Conservation (phyloP, 371 early-diverging fungal species). For the Batkoa obscura region DNA sequence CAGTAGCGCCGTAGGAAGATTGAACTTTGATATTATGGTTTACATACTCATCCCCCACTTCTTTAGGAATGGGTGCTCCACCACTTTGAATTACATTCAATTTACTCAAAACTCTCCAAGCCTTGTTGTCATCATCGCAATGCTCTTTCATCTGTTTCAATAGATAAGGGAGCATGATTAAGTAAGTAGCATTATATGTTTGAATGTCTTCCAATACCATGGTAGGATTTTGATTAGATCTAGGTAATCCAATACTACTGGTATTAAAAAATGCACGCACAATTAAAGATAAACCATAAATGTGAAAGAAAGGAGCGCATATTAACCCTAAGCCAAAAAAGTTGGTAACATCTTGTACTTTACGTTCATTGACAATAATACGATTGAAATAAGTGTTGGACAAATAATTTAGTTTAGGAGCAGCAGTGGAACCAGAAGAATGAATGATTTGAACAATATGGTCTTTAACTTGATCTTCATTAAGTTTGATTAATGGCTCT, state of each 20-base stretch:
- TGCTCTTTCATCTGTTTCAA: neutral
- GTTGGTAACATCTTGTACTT: neutral
- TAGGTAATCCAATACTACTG: neutral
- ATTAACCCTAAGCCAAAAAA: neutral
- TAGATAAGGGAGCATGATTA: neutral
- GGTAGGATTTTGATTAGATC: neutral
- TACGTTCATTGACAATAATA: neutral
- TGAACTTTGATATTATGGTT: neutral
- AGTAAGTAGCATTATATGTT: neutral
- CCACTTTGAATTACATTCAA: neutral
- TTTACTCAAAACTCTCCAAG: neutral
- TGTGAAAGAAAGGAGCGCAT: neutral
- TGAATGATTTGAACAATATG: neutral
- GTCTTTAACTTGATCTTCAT: neutral
- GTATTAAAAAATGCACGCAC: neutral
- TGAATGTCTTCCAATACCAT: neutral
- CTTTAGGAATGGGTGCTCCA: neutral
- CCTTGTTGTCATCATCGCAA: neutral
- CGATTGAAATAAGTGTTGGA: neutral
- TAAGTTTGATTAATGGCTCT: neutral
- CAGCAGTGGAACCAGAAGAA: neutral
- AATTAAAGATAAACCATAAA: neutral
- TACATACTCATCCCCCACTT: neutral
- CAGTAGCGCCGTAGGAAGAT: neutral
- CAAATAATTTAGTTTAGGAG: neutral